Evolutionary conservation across 2,329 filamentous ascomycete genomes (phyloP).

Genomic region (Talaromyces sp.): DNA sequence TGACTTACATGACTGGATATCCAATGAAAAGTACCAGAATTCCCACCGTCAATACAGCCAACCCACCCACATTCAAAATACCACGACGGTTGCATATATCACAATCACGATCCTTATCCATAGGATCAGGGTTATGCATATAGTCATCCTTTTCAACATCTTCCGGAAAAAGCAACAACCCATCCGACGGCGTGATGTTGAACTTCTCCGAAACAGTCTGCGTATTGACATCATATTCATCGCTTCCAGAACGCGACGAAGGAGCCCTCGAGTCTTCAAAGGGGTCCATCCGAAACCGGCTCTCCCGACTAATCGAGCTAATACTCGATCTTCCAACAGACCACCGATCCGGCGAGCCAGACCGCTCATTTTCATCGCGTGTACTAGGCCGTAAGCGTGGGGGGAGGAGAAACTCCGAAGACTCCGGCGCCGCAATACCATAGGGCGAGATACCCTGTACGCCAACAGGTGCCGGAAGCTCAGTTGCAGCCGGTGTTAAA

Average conservation of each 20-base stretch:
- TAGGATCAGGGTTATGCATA: conserved; percentile 69
- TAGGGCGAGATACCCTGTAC: conserved; percentile 36
- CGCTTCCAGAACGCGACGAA: conserved; percentile 64
- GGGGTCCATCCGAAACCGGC: conserved; percentile 54
- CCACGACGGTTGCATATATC: conserved; percentile 68
- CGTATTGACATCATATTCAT: conserved; percentile 68
- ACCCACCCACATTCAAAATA: conserved; percentile 65
- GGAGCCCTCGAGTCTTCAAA: conserved; percentile 64
- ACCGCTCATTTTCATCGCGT: conserved; percentile 54
- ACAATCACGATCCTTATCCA: conserved; percentile 63
- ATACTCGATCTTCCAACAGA: conserved; percentile 67
- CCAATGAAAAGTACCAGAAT: conserved; percentile 68
- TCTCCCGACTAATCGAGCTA: conserved; percentile 52
- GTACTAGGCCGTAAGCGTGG: conserved; percentile 52
- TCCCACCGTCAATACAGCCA: conserved; percentile 62
- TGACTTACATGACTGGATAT: conserved; percentile 70
- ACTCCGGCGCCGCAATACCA: conserved; percentile 53
- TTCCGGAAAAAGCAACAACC: conserved; percentile 68
- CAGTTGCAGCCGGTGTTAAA: conserved; percentile 23
- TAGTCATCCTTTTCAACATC: conserved; percentile 75
- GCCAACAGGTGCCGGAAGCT: conserved; percentile 9
- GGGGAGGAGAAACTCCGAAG: conserved; percentile 40
- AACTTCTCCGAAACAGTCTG: conserved; percentile 75
- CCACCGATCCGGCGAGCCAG: conserved; percentile 53
- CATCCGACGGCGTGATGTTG: conserved; percentile 69